These are phyloP conservation scores for Komagataella pastoris DNA, from an alignment of 805 yeast species.

Conservation along the genomic window DNA sequence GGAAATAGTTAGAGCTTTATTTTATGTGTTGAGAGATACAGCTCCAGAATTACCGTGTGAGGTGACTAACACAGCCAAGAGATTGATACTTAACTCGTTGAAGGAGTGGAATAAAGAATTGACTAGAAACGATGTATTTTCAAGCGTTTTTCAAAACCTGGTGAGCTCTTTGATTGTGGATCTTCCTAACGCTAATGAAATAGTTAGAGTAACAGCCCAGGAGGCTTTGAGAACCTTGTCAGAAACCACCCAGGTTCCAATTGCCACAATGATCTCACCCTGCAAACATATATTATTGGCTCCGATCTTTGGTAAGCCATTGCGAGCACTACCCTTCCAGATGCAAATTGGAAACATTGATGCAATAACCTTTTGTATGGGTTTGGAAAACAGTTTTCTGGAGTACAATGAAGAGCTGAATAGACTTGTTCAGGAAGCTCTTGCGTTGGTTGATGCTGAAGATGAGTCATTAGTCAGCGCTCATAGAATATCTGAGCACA, in stretches of 20 bases:
- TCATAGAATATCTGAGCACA: conserved; percentile 72
- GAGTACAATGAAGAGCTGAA: conserved; percentile 83
- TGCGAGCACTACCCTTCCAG: conserved; percentile 93
- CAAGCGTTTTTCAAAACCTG: conserved; percentile 67
- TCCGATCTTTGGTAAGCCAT: conserved; percentile 94
- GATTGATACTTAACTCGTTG: conserved; percentile 50
- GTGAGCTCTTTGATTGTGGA: conserved; percentile 89
- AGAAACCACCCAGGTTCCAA: conserved; percentile 53
- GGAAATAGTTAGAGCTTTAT: conserved; percentile 75
- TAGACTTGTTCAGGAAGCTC: conserved; percentile 75
- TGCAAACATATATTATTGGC: conserved; percentile 74
- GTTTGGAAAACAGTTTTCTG: conserved; percentile 67
- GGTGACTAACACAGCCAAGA: conserved; percentile 61
- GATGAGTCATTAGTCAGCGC: conserved; percentile 89
- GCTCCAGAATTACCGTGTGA: conserved; percentile 77
- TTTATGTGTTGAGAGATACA: conserved; percentile 83
- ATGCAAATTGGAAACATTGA: conserved; percentile 98
- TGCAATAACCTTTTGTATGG: conserved; percentile 86
- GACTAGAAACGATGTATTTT: conserved; percentile 45
- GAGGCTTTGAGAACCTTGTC: conserved; percentile 54
- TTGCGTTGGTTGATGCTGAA: conserved; percentile 93
- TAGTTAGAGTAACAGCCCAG: conserved; percentile 75
- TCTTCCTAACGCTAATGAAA: conserved; percentile 74
- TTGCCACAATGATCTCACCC: conserved; percentile 66
- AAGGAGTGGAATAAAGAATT: conserved; percentile 51